Conservation (phyloP, 2,329 filamentous ascomycete genomes). For the Penicillium sp. region DNA sequence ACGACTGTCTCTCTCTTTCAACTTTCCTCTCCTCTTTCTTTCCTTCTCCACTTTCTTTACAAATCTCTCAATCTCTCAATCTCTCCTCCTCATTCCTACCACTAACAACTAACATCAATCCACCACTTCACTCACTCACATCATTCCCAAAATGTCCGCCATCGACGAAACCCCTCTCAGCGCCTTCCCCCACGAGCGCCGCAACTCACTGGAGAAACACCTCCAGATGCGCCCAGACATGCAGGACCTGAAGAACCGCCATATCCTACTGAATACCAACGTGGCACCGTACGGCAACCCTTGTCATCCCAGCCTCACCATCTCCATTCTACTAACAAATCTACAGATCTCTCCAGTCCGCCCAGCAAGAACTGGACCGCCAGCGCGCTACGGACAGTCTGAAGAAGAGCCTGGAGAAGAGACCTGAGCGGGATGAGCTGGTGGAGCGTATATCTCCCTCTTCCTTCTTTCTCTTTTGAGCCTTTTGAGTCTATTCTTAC, state of each 20-base stretch:
- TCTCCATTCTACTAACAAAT: slow-evolving; percentile 10
- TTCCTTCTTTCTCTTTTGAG: background rate
- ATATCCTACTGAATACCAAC: slow-evolving; percentile 71
- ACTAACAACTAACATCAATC: slow-evolving; percentile 1
- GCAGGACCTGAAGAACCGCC: slow-evolving; percentile 70
- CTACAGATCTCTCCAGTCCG: slow-evolving; percentile 66
- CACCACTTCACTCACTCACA: background rate
- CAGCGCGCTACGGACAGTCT: slow-evolving; percentile 67
- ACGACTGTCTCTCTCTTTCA: slow-evolving; percentile 12
- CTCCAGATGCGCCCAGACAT: slow-evolving; percentile 71
- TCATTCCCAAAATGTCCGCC: slow-evolving; percentile 14
- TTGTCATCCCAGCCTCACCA: background rate
- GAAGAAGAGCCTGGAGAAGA: slow-evolving; percentile 67
- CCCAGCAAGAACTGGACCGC: slow-evolving; percentile 67
- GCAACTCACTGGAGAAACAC: slow-evolving; percentile 75
- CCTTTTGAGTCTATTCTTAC: background rate
- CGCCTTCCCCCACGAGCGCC: slow-evolving; percentile 55
- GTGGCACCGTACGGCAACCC: slow-evolving; percentile 64
- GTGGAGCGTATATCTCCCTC: slow-evolving; percentile 70
- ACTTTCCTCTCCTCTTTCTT: slow-evolving; percentile 3
- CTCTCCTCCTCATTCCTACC: slow-evolving; percentile 5
- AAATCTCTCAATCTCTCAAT: background rate
- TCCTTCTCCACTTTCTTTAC: slow-evolving; percentile 1
- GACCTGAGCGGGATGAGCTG: slow-evolving; percentile 74
- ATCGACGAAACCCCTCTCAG: slow-evolving; percentile 67